Base-by-base conservation (phyloP, 2,329 filamentous ascomycete species). In the Byssochlamys sp. region DNA sequence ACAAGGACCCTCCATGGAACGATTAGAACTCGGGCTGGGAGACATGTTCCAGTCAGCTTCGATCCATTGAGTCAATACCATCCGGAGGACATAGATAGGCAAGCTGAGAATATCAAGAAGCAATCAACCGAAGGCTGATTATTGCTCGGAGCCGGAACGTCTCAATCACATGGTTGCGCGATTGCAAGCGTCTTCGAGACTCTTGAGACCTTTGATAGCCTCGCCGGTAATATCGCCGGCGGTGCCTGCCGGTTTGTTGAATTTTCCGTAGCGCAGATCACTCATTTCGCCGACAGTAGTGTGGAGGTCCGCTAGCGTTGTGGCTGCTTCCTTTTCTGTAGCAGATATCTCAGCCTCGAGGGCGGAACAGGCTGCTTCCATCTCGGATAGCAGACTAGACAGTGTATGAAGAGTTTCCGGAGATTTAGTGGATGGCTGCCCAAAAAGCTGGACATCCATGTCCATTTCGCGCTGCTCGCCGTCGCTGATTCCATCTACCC, bases 261-360 rank as follows among this genome's bases (percentile, higher is more conserved):
- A 81, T 57, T 85, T 85, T 39, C 91, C 90, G 66, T 94, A 92
- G 52, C 89, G 84, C 57, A 95, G 78, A 72, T 95, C 89, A 71
- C 90, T 95, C 69, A 96, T 76, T 53, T 82, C 84, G 31, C 87
- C 87, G 14, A 94, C 81, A 0, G 81, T 86, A 57, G 84, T 80
- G 62, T 80, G 80, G 55, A 94, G 80, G 10, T 83, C 81, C 3
- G 80, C 77, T 4, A 88, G 71, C 2, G 90, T 74, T 1, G 71
- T 69, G 0, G 79, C 77, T 55, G 87, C 84, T 63, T 92, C 86
- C 33, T 81, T 76, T 63, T 89, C 82, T 3, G 91, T 77, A 45
- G 76, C 77, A 58, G 79, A 76, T 57, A 92, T 83, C 67, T 94
- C 87, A 24, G 78, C 78, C 66, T 91, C 83, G 28, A 95, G 74